Conservation (phyloP, 1,139 yeast species). For the Yamadazyma conglobata region DNA sequence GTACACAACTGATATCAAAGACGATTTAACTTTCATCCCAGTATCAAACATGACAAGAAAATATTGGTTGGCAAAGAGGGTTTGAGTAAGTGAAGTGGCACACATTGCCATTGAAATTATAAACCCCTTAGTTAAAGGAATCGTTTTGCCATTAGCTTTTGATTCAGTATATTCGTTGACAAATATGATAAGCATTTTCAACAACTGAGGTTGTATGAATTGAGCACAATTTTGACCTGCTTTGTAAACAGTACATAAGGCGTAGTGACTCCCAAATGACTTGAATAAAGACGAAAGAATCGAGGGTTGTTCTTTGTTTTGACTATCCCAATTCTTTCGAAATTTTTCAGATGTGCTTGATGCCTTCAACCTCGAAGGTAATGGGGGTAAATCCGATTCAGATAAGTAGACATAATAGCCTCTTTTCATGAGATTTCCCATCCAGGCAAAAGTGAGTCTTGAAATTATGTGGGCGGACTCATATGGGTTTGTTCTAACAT, state of each 20-base stretch:
- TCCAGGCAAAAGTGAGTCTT: constrained; percentile 83
- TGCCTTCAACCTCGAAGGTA: constrained; percentile 17
- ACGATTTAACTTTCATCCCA: constrained; percentile 19
- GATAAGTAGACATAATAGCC: constrained; percentile 74
- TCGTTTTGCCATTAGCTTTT: constrained; percentile 8
- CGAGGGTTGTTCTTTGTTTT: constrained; percentile 4
- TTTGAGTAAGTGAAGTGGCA: constrained; percentile 21
- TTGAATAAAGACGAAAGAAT: constrained; percentile 14
- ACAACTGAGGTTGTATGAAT: constrained; percentile 28
- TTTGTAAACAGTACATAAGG: constrained; percentile 39
- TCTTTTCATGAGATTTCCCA: constrained; percentile 81
- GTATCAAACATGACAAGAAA: constrained; percentile 17
- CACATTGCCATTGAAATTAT: constrained; percentile 26
- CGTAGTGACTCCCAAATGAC: constrained; percentile 13
- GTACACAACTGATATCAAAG: constrained; percentile 30
- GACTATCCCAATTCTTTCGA: constrained; percentile 19
- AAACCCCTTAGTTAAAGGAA: constrained; percentile 28
- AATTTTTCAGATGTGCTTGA: constrained; percentile 18
- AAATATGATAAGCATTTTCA: constrained; percentile 27
- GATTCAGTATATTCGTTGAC: constrained; percentile 7
- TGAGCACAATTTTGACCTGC: constrained; percentile 58
- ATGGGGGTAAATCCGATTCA: constrained; percentile 38
- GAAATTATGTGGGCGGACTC: constrained; percentile 82
- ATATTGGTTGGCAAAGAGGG: constrained; percentile 23
- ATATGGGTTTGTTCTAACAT: constrained; percentile 47